Evolutionary conservation across 352 stramenopile genomes (phyloP).

Genomic region (Phytophthora crassamura): DNA sequence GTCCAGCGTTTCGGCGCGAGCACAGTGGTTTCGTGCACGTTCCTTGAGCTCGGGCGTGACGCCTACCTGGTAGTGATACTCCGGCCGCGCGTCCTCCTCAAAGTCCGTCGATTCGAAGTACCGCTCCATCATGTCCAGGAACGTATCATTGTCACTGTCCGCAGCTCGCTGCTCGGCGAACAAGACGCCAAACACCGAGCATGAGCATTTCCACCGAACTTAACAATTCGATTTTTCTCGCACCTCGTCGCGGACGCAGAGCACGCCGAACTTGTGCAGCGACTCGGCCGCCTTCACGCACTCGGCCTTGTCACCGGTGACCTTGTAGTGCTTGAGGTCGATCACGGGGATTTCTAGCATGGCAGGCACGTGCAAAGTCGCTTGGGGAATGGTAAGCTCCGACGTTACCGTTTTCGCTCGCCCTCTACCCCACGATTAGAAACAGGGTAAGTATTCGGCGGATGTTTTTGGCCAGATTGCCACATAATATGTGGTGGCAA

Average conservation of each 20-base stretch:
- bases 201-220: too few species aligned
- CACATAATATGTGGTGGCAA: too few species aligned
- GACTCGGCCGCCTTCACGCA: constrained; percentile 82
- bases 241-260: constrained; percentile 84
- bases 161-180: constrained; percentile 48
- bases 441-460: constrained; percentile 21
- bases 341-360: constrained; percentile 87
- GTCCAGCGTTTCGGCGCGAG: constrained; percentile 52
- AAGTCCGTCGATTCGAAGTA: constrained; percentile 93
- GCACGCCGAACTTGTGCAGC: constrained; percentile 86
- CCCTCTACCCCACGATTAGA: constrained; percentile 14
- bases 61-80: constrained; percentile 91
- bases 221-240: not conserved
- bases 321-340: constrained; percentile 84
- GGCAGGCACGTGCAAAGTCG: not conserved
- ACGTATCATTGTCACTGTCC: constrained; percentile 81
- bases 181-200: not conserved
- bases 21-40: constrained; percentile 86
- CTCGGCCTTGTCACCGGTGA: constrained; percentile 67
- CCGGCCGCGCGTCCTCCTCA: constrained; percentile 84
- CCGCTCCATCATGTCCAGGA: constrained; percentile 94
- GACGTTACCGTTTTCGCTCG: constrained; percentile 1
- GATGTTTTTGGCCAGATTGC: not conserved
- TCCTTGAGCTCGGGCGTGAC: constrained; percentile 91
- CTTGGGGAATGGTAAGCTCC: not conserved